Conservation (phyloP, 257 asterid species). For the Apocynum venetum region DNA sequence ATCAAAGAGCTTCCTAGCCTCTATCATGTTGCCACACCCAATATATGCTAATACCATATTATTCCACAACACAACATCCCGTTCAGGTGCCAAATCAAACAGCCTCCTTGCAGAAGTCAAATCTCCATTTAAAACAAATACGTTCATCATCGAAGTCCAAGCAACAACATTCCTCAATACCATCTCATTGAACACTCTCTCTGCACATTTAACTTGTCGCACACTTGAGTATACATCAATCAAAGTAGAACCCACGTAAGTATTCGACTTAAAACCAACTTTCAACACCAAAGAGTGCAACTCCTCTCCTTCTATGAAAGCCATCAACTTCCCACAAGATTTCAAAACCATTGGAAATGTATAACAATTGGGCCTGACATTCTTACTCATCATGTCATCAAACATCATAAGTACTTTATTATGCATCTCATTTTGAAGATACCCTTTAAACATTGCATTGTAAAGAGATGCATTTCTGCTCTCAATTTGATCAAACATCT, state of each 20-base stretch:
- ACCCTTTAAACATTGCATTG: slow-evolving; percentile 77
- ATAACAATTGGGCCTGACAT: slow-evolving; percentile 57
- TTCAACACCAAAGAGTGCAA: slow-evolving; percentile 45
- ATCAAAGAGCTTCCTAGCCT: slow-evolving; percentile 63
- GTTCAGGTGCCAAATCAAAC: slow-evolving; percentile 72
- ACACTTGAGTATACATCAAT: slow-evolving; percentile 60
- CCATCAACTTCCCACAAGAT: slow-evolving; percentile 52
- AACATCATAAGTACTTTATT: slow-evolving; percentile 39
- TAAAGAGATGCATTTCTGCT: slow-evolving; percentile 52
- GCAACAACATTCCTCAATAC: slow-evolving; percentile 68
- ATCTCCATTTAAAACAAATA: slow-evolving; percentile 49
- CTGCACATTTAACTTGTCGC: slow-evolving; percentile 39
- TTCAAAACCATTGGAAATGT: slow-evolving; percentile 69
- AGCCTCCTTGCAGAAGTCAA: slow-evolving; percentile 60
- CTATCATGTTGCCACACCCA: slow-evolving; percentile 56
- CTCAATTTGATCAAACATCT: slow-evolving; percentile 60
- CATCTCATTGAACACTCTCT: slow-evolving; percentile 69
- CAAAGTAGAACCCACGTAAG: slow-evolving; percentile 53
- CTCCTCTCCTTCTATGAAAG: slow-evolving; percentile 57
- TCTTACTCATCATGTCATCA: slow-evolving; percentile 53
- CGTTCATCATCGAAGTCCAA: slow-evolving; percentile 82
- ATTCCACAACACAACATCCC: slow-evolving; percentile 78
- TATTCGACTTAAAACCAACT: slow-evolving; percentile 18
- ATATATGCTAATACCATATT: slow-evolving; percentile 55
- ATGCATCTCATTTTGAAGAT: slow-evolving; percentile 42